These are phyloP conservation scores for Apiotrichum veenhuisii DNA, from an alignment of 1,284 basidiomycete species.

Conservation along the genomic window DNA sequence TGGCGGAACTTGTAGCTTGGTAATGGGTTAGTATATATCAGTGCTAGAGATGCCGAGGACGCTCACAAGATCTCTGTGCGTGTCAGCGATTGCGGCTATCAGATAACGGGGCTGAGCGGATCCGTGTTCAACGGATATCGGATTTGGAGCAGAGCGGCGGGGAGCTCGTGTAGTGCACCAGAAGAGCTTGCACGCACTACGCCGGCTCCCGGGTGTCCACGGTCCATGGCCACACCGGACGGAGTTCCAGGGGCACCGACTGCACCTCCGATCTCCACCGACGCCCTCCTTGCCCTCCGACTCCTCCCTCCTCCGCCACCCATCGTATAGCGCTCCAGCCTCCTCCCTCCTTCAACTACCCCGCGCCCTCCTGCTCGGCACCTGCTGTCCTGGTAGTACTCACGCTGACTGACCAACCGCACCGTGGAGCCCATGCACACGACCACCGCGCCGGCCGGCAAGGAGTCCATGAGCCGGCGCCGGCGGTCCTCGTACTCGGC, in stretches of 20 bases:
- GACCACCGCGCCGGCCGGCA: slow-evolving; percentile 74
- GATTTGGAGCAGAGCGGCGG: no score
- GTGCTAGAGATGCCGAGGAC: neutral
- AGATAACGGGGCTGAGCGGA: neutral
- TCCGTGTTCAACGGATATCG: no score
- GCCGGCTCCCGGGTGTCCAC: no score
- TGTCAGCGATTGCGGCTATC: slow-evolving; percentile 9
- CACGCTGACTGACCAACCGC: slow-evolving; percentile 83
- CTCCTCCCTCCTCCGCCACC: no score
- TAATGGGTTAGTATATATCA: neutral
- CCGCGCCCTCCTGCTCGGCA: neutral
- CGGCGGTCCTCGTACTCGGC: slow-evolving; percentile 81
- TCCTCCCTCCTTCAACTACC: neutral
- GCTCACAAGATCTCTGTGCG: slow-evolving; percentile 56
- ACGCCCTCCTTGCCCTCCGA: no score
- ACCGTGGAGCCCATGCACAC: slow-evolving; percentile 75
- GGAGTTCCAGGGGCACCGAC: no score
- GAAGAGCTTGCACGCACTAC: no score
- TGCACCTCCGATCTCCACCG: no score
- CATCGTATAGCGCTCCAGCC: no score
- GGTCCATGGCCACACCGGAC: no score
- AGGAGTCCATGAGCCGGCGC: slow-evolving; percentile 64
- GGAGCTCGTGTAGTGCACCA: no score
- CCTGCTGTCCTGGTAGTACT: slow-evolving; percentile 45
- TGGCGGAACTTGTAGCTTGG: slow-evolving; percentile 90